phyloP scores from a whole-genome alignment of 148 eudicot genomes.

The Cornus controversa region DNA sequence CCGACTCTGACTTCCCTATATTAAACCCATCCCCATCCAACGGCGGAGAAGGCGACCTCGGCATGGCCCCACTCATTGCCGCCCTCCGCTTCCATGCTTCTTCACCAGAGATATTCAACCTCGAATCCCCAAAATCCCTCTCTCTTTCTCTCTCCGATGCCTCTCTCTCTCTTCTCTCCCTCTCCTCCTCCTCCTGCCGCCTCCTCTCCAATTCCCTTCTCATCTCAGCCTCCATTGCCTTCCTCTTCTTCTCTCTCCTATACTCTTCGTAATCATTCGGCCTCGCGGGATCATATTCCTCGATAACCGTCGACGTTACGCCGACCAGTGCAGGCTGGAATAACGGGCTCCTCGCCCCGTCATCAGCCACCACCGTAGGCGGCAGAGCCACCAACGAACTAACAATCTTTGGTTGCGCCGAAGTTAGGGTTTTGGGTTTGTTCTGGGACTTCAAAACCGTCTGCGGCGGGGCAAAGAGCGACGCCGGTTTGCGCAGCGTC shows the following conservation, averaged over 20 bases:
- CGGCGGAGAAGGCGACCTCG: conserved; percentile 52
- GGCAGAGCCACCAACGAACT: background rate
- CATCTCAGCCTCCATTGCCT: conserved; percentile 55
- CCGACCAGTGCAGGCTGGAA: conserved; percentile 66
- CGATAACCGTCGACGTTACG: conserved; percentile 59
- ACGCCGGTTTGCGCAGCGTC: conserved; percentile 75
- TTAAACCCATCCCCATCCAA: conserved; percentile 53
- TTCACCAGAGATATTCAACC: conserved; percentile 66
- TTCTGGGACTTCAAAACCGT: conserved; percentile 44
- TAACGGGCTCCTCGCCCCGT: conserved; percentile 11
- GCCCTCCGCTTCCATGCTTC: conserved; percentile 88
- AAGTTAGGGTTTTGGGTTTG: conserved; percentile 30
- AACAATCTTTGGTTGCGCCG: background rate
- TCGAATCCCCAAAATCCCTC: conserved; percentile 19
- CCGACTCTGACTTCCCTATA: conserved; percentile 83
- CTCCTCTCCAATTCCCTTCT: conserved; percentile 39
- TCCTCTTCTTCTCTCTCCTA: conserved; percentile 60
- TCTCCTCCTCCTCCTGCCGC: conserved; percentile 39
- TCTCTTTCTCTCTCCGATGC: conserved; percentile 30
- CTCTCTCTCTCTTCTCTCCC: conserved; percentile 33
- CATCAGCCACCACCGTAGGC: background rate
- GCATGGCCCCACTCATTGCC: conserved; percentile 47
- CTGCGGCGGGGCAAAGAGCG: conserved; percentile 42
- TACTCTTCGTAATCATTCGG: conserved; percentile 96
- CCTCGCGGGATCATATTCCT: conserved; percentile 82